Conservation (phyloP, 2,329 filamentous ascomycete genomes). For the Fusarium multiceps region DNA sequence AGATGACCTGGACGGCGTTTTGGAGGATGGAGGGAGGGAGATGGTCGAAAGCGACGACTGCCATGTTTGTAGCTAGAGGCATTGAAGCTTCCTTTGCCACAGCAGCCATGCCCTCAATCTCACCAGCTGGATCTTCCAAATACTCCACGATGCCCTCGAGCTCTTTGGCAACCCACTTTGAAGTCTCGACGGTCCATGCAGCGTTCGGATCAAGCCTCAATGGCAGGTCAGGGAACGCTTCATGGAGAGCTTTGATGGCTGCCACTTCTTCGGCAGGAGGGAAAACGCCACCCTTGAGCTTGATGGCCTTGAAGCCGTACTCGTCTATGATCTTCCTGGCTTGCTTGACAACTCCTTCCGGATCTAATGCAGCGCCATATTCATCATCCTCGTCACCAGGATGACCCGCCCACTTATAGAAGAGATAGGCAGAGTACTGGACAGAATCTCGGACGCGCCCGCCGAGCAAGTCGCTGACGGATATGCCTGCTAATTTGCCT, state of each 20-base stretch:
- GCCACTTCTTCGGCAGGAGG: slow-evolving; percentile 54
- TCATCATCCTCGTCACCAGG: slow-evolving; percentile 54
- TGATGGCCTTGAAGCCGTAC: slow-evolving; percentile 57
- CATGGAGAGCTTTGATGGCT: slow-evolving; percentile 53
- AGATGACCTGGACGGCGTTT: slow-evolving; percentile 54
- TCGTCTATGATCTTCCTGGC: slow-evolving; percentile 54
- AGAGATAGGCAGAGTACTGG: slow-evolving; percentile 57
- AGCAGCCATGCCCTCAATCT: slow-evolving; percentile 57
- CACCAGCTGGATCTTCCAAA: slow-evolving; percentile 55
- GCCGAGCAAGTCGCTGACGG: slow-evolving; percentile 55
- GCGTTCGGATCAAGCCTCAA: slow-evolving; percentile 54
- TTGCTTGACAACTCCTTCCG: slow-evolving; percentile 50
- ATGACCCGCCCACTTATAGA: slow-evolving; percentile 58
- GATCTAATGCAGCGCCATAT: slow-evolving; percentile 53
- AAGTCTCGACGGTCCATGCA: slow-evolving; percentile 54
- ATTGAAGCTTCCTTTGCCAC: slow-evolving; percentile 54
- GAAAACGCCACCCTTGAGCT: slow-evolving; percentile 57
- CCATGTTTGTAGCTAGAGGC: slow-evolving; percentile 58
- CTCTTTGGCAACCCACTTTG: slow-evolving; percentile 54
- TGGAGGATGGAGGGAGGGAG: slow-evolving; percentile 53
- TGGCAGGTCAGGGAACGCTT: slow-evolving; percentile 52
- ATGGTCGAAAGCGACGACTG: slow-evolving; percentile 55
- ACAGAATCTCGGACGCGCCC: slow-evolving; percentile 54
- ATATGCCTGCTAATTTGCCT: slow-evolving; percentile 54
- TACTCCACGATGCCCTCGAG: slow-evolving; percentile 53